Base-by-base conservation (phyloP, 495 filamentous ascomycete genomes). In the Antarctomyces pellizariae region DNA sequence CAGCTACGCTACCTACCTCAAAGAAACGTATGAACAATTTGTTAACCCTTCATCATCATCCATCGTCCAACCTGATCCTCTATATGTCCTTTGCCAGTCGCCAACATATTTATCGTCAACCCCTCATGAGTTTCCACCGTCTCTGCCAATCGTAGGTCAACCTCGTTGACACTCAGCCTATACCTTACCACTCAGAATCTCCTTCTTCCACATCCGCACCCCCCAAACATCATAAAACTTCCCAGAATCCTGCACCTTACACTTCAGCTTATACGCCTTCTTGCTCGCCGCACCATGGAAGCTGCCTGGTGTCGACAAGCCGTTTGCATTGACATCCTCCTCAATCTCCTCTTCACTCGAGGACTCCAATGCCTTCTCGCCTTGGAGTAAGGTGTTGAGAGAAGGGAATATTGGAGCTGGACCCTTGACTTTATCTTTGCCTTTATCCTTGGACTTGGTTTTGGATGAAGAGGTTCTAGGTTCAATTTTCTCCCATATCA, bases 141-240 rank as follows among this genome's bases (percentile, higher is more conserved):
- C 7, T 22, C 7, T 22, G 7, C 7, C 7, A 7, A 22, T 10
- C 19, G 7, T 22, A 22, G 19, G 10, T 22, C 7, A 22, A 7
- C 19, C 19, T 22, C 10, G 7, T 7, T 22, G 19, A 10, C 7
- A 22, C 19, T 7, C 19, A 22, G 10, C 7, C 19, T 10, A 7
- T 7, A 22, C n/a, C n/a, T n/a, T n/a, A 2, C 56, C 56, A 19
- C 15, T 33, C 7, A 46, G 34, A 13, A 61, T 34, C 34, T 64
- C 56, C 39, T 57, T 60, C 43, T 54, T 45, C 14, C 59, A 64
- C 24, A 64, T 61, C 27, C 47, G 43, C 4, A 64, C 42, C 1
- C 47, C 52, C 24, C 30, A 38, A n/a, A 62, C 42, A 23, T 64
- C 56, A 26, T 45, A 54, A 33, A 57, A 59, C 13, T 37, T 38